Base-by-base conservation (phyloP, 371 early-diverging fungal genomes). In the Mucor indicus region DNA sequence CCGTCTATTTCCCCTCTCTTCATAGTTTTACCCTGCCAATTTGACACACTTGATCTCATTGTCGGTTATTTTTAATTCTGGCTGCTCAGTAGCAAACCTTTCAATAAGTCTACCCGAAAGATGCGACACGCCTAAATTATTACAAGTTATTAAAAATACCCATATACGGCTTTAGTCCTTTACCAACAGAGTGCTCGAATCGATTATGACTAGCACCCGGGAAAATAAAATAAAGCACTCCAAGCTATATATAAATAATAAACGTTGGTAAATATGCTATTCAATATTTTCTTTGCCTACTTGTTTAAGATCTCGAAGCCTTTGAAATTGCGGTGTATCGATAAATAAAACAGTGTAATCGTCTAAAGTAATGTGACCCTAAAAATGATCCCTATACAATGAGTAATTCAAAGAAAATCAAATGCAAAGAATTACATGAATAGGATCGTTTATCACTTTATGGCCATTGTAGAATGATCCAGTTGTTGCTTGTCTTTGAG, bases 321-420 rank as follows among this genome's bases (percentile, higher is more conserved):
- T 75, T 67, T 96, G 96, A 57, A 96, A 96, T 64, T 95, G 93
- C 7, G 85, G 84, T 7, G 98, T 98, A 58, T 98, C 98, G 20
- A 98, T 90, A 44, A 91, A 70, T 12, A 83, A 72, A 33, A 93
- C 70, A 35, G 77, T 79, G 32, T 79, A 67, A 17, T 69, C 66
- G 46, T 86, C 87, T 23, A 96, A 64, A 9, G 69, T 53, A 32
- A 96, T 90, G 64, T 91, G 88, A 4, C 94, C 95, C 80, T 91
- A 77, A 32, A 17, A 27, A 13, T 30, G 32, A 19, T 22, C 6
- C 1, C 24, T 24, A 6, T 1, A 32, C 21, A 12, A 27, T 24
- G 10, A 23, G 2, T 24, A 15, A 35, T 4, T 35, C n/a, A 35
- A n/a, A 4, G 5, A 15, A 13, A 9, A 35, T 4, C 1, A 17